Evolutionary conservation across 371 early-diverging fungal genomes (phyloP).

Genomic region (Capniomyces stellatus): DNA sequence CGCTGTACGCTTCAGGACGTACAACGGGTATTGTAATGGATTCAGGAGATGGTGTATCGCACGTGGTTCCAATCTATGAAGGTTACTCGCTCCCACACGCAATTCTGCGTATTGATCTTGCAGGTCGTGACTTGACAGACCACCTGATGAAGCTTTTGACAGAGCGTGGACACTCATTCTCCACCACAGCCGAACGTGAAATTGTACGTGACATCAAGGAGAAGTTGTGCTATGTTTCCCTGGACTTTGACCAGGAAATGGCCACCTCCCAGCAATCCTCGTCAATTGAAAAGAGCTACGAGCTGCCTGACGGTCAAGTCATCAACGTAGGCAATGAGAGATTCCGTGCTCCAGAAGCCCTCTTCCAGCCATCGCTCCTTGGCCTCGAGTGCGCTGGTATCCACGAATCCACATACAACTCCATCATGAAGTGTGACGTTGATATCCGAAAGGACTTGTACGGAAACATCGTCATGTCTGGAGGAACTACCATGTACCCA

Average conservation of each 20-base stretch:
- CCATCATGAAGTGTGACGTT: conserved; percentile 96
- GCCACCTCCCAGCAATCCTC: conserved; percentile 84
- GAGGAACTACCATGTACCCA: conserved; percentile 89
- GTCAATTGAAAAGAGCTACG: conserved; percentile 92
- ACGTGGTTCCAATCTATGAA: conserved; percentile 99
- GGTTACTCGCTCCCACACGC: conserved; percentile 99
- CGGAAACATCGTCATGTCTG: conserved; percentile 87
- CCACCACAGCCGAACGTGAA: conserved; percentile 99
- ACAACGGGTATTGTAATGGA: conserved; percentile 99
- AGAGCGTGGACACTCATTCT: conserved; percentile 97
- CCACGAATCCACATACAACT: conserved; percentile 89
- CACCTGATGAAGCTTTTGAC: conserved; percentile 94
- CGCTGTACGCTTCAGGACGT: conserved; percentile 97
- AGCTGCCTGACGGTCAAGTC: conserved; percentile 98
- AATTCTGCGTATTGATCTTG: conserved; percentile 92
- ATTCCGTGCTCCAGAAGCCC: conserved; percentile 97
- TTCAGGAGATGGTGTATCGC: conserved; percentile 99
- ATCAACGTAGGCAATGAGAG: conserved; percentile 97
- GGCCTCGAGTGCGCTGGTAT: conserved; percentile 86
- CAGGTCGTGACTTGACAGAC: conserved; percentile 96
- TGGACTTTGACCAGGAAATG: conserved; percentile 98
- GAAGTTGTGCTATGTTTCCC: conserved; percentile 98
- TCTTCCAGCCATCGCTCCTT: conserved; percentile 95
- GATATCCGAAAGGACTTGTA: conserved; percentile 96
- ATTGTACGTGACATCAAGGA: conserved; percentile 99